Base-by-base conservation (phyloP, 1,284 basidiomycete species). In the Pholiota adiposa region DNA sequence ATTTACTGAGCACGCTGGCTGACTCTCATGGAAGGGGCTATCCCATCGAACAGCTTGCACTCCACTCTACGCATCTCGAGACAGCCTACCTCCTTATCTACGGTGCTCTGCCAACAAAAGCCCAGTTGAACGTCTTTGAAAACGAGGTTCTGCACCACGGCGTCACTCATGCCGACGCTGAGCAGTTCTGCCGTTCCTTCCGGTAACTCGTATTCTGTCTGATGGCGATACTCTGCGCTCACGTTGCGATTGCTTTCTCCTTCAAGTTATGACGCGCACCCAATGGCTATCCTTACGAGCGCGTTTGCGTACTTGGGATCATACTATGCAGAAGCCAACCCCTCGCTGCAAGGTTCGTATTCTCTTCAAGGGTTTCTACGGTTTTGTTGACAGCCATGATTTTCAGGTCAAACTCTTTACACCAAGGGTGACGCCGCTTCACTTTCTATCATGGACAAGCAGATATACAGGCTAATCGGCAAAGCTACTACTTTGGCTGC, bases 401-500 rank as follows among this genome's bases (percentile, higher is more conserved):
- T 59, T 21, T 16, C 63, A 88, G 94, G 94, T 5, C 94, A 96
- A 72, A 87, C 74, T 16, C 77, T 96, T 41, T 96, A 82, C 74
- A 93, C 91, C 3, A 85, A 82, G 60, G 85, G 86, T 14, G 83
- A 90, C 67, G 78, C 79, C 58, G 80, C 70, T 0, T 89, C 90
- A 2, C 80, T 95, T 3, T 87, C 82, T 29, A 80, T 85, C 46
- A 92, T 96, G 88, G 94, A 96, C 74, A 93, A 92, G 77, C 94
- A 96, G 71, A 95, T 96, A 54, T 93, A 88, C 74, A 80, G 94
- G 59, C 74, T 96, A 3, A 89, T 95, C 57, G 93, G 93, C 18
- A 96, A 96, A 71, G 89, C 91, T 11, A 93, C 91, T 1, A 94
- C 93, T 0, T 79, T 96, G 23, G 93, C 93, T 63, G 91, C 94